Evolutionary conservation across 257 asterid genomes (phyloP).

Genomic region (Nicotiana tomentosiformis): DNA sequence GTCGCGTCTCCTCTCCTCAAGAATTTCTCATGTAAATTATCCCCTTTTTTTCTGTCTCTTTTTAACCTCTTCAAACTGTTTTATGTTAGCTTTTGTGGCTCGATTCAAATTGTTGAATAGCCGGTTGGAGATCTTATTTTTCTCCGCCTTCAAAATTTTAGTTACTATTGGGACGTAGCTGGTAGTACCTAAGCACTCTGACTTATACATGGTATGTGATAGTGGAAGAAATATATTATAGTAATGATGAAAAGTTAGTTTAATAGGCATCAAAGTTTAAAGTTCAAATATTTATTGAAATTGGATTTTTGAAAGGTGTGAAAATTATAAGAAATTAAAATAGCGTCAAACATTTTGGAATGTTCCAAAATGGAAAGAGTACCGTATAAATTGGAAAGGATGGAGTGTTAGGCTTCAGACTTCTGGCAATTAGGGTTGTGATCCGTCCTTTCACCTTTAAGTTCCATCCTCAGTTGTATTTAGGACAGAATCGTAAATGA

Average conservation of each 20-base stretch:
- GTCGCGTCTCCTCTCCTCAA: slow-evolving; percentile 66
- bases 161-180: neutral
- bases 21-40: slow-evolving; percentile 52
- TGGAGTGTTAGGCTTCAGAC: neutral
- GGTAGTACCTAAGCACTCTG: neutral
- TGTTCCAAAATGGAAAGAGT: too few relatives aligned
- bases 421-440: neutral
- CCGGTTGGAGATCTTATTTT: neutral
- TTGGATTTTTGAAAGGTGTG: neutral
- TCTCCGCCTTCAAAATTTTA: neutral
- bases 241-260: neutral
- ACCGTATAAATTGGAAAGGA: neutral
- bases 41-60: neutral
- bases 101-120: neutral
- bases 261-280: neutral
- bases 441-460: neutral
- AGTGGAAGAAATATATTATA: neutral
- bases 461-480: neutral
- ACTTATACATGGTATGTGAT: neutral
- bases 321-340: neutral
- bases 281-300: neutral
- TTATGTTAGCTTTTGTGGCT: neutral
- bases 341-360: too few relatives aligned
- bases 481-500: neutral
- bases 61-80: neutral